phyloP scores from a whole-genome alignment of 163 green algal species.

The Scenedesmus sp. region DNA sequence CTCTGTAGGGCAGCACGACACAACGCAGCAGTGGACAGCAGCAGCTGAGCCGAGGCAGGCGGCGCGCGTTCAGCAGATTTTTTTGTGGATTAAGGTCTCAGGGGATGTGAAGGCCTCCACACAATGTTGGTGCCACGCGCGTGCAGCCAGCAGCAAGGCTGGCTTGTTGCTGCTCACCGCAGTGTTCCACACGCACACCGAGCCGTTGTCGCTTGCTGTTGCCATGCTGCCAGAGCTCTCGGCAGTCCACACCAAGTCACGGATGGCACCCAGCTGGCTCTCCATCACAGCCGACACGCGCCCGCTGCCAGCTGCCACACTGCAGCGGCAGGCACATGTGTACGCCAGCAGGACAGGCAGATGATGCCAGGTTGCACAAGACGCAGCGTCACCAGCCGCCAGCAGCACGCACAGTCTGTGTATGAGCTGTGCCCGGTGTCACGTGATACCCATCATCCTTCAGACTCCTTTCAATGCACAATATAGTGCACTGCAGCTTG shows the following conservation, averaged over 20 bases:
- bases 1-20: not conserved
- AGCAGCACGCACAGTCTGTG: not conserved
- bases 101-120: too few relatives aligned
- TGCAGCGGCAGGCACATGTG: not conserved
- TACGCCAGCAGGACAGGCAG: not conserved
- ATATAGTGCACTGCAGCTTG: not conserved
- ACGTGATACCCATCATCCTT: too few relatives aligned
- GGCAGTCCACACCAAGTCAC: conserved; percentile 40
- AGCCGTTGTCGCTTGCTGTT: conserved; percentile 57
- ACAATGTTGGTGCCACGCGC: too few relatives aligned
- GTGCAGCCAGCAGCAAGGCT: not conserved
- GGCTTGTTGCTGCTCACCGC: conserved; percentile 9
- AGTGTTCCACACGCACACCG: conserved; percentile 61
- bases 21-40: not conserved
- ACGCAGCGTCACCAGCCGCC: not conserved
- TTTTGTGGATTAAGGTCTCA: too few relatives aligned
- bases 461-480: too few relatives aligned
- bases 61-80: too few relatives aligned
- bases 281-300: conserved; percentile 1
- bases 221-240: conserved; percentile 42
- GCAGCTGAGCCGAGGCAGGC: not conserved
- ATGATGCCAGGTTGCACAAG: not conserved
- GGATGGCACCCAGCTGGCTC: conserved; percentile 48
- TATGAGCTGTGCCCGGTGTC: not conserved
- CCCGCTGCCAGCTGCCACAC: not conserved